Evolutionary conservation across 805 yeast genomes (phyloP).

Genomic region (Diddensiella santjacobensis): DNA sequence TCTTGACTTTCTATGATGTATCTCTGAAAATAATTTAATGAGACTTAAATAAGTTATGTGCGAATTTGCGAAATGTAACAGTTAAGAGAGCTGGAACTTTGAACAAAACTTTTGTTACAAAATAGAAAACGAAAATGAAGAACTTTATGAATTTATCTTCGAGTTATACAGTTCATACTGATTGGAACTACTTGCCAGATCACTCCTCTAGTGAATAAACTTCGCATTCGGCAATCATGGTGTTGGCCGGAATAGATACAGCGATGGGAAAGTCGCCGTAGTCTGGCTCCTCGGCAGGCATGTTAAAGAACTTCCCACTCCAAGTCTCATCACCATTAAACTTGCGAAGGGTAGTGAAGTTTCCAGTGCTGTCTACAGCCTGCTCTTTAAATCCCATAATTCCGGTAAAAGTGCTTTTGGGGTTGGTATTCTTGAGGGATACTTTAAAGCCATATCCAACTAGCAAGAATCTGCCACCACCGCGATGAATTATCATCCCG

Average conservation of each 20-base stretch:
- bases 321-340: slow-evolving; percentile 23
- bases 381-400: slow-evolving; percentile 9
- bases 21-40: no score
- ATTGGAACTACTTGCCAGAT: neutral
- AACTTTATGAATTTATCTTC: no score
- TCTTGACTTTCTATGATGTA: no score
- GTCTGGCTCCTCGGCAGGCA: slow-evolving; percentile 18
- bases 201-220: neutral
- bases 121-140: no score
- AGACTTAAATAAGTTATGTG: no score
- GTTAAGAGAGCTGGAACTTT: no score
- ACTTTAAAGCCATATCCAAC: slow-evolving; percentile 19
- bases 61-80: no score
- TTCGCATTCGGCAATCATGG: slow-evolving; percentile 11
- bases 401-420: slow-evolving; percentile 6
- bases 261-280: slow-evolving; percentile 16
- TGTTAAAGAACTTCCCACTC: slow-evolving; percentile 8
- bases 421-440: neutral
- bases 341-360: slow-evolving; percentile 11
- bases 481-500: slow-evolving; percentile 16
- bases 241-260: slow-evolving; percentile 15
- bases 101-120: no score
- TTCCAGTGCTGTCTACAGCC: slow-evolving; percentile 9
- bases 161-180: no score
- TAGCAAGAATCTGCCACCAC: slow-evolving; percentile 12